phyloP scores from a whole-genome alignment of 2,329 filamentous ascomycete species.

The Colletotrichum sp. region DNA sequence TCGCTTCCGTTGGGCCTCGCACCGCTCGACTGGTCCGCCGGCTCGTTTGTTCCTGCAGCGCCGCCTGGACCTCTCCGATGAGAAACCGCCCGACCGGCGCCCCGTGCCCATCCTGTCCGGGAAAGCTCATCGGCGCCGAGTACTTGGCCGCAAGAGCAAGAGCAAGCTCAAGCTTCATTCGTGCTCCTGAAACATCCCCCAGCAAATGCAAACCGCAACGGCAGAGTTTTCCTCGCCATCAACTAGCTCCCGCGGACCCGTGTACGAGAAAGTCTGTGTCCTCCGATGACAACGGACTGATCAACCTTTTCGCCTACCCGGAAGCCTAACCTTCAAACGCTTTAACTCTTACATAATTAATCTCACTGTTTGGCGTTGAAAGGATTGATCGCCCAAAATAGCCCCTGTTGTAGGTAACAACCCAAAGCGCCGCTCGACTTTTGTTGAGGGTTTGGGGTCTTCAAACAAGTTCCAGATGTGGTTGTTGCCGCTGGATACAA shows the following conservation, averaged over 20 bases:
- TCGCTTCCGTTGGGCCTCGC: neutral
- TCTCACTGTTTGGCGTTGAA: neutral
- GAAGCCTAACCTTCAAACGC: neutral
- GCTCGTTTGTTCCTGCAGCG: neutral
- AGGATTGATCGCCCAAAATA: neutral
- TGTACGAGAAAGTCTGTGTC: neutral
- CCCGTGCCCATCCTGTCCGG: neutral
- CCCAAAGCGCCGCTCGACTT: neutral
- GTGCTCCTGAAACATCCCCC: constrained; percentile 9
- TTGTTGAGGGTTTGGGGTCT: neutral
- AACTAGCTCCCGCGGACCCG: neutral
- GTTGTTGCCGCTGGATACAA: neutral
- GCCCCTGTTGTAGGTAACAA: neutral
- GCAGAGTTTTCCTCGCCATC: neutral
- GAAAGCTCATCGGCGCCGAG: neutral
- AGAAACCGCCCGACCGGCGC: neutral
- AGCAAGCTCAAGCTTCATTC: constrained; percentile 11
- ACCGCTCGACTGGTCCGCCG: neutral
- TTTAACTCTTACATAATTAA: neutral
- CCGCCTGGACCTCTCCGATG: neutral
- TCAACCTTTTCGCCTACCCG: constrained; percentile 2
- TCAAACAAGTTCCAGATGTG: neutral
- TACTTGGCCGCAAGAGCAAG: neutral
- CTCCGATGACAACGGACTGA: neutral
- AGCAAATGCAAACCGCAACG: neutral